phyloP scores from a whole-genome alignment of 2,329 filamentous ascomycete species.

The Sphaerulina populicola region DNA sequence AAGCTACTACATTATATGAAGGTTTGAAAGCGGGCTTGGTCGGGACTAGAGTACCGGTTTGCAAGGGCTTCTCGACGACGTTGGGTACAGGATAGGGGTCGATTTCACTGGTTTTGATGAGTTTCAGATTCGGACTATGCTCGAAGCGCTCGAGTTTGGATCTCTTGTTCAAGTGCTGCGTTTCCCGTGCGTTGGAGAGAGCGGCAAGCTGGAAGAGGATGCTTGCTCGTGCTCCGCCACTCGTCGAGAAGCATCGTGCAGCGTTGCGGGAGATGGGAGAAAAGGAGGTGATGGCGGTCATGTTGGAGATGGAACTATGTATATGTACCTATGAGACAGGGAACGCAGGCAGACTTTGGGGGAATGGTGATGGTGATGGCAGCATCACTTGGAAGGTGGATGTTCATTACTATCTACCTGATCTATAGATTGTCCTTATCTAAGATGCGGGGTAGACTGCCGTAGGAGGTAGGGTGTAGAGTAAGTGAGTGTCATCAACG shows the following conservation, averaged over 20 bases:
- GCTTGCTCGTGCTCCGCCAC: conserved; percentile 16
- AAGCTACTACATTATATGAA: not conserved
- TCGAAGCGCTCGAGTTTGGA: conserved; percentile 25
- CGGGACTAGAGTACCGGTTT: not conserved
- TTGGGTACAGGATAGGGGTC: conserved; percentile 19
- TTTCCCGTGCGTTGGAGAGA: conserved; percentile 29
- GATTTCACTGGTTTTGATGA: conserved; percentile 29
- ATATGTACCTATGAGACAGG: not conserved
- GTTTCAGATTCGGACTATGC: conserved; percentile 27
- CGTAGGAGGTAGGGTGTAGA: not conserved
- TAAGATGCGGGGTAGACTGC: conserved; percentile 3
- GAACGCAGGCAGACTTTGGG: too few species aligned
- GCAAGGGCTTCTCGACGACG: not conserved
- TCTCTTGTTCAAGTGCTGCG: conserved; percentile 29
- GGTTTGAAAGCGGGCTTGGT: not conserved
- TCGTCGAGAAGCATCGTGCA: conserved; percentile 19
- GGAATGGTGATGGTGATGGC: too few species aligned
- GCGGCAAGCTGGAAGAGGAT: conserved; percentile 26
- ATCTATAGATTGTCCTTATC: not conserved
- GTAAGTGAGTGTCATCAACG: not conserved
- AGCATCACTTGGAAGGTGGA: not conserved
- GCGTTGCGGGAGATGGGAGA: not conserved
- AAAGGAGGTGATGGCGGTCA: not conserved
- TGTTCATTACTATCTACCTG: not conserved
- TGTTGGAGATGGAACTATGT: not conserved